Base-by-base conservation (phyloP, 2,329 filamentous ascomycete species). In the Botryosphaeria dothidea region DNA sequence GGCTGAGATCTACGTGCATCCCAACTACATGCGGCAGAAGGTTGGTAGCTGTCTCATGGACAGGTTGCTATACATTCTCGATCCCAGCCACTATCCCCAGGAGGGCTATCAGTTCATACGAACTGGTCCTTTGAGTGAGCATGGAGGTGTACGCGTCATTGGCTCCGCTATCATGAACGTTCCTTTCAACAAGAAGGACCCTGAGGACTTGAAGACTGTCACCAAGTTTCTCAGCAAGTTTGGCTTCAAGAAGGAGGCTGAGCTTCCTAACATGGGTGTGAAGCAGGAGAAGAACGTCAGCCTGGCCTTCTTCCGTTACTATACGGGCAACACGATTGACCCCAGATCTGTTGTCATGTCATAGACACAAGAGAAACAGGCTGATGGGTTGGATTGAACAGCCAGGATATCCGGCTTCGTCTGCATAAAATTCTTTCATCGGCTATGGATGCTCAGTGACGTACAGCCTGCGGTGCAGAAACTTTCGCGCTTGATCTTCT, bases 21-120 rank as follows among this genome's bases (percentile, higher is more conserved):
- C 81, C 0, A 75, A 84, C 0, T 83, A 84, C 69, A 82, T 84
- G n/a, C 80, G 80, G 11, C 83, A 87, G 64, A 83, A 87, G 1
- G 80, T 93, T 52, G 92, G 89, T 2, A 85, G 84, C 4, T 89
- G 87, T 27, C 81, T 96, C 1, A 73, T 96, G 7, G 90, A 94
- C 73, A 83, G 86, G 58, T 76, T 94, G 23, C 72, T 89, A 4
- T 76, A 77, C 19, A 75, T 84, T 4, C 78, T 77, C 31, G 81
- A 84, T 67, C 73, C 75, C 1, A 72, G 74, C 3, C 82, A 84
- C 67, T 67, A 63, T 2, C 68, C 72, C 0, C 71, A 75, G n/a
- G 73, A 75, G 0, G 81, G 79, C 11, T 82, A 81, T 64, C 68
- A 77, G 13, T 83, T 76, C 61, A 21, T 45, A 6, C 49, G 49